phyloP scores from a whole-genome alignment of 768 basidiomycete species.

The Coprinellus aureogranulatus region DNA sequence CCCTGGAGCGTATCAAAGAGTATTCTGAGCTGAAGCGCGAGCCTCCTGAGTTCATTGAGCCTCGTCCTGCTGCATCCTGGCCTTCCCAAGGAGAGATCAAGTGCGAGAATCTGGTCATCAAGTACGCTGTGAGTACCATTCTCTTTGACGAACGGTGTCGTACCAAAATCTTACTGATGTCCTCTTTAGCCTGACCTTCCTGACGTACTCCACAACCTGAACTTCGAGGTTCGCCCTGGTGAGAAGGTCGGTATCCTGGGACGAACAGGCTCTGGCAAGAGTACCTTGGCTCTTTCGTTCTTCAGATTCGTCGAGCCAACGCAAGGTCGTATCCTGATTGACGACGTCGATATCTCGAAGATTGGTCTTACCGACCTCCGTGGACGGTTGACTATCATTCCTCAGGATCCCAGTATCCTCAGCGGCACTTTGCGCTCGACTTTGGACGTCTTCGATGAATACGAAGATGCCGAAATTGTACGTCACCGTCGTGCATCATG shows the following conservation, averaged over 20 bases:
- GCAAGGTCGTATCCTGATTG: conserved; percentile 70
- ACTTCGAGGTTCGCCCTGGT: conserved; percentile 67
- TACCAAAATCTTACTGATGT: too few species aligned
- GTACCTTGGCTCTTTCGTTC: conserved; percentile 78
- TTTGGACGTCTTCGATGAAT: conserved; percentile 84
- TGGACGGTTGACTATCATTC: conserved; percentile 55
- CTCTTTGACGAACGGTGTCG: too few species aligned
- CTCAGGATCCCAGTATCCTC: conserved; percentile 86
- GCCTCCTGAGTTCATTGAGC: conserved; percentile 81
- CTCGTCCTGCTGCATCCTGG: conserved; percentile 79
- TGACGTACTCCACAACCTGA: conserved; percentile 76
- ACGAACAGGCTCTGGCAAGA: conserved; percentile 75
- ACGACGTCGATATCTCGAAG: conserved; percentile 74
- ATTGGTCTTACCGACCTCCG: conserved; percentile 83
- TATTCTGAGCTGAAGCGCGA: conserved; percentile 79
- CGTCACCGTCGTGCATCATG: conserved; percentile 19
- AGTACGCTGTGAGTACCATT: conserved; percentile 67
- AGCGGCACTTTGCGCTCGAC: conserved; percentile 80
- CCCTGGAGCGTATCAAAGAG: conserved; percentile 87
- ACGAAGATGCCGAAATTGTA: conserved; percentile 80
- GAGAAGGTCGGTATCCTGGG: conserved; percentile 79
- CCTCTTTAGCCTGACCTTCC: conserved; percentile 73
- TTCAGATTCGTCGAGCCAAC: conserved; percentile 86
- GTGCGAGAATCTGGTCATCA: conserved; percentile 73
- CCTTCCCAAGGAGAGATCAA: conserved; percentile 67